phyloP scores from a whole-genome alignment of 225 moss, liverwort and hornwort species.

The Sphagnum tenellum region DNA sequence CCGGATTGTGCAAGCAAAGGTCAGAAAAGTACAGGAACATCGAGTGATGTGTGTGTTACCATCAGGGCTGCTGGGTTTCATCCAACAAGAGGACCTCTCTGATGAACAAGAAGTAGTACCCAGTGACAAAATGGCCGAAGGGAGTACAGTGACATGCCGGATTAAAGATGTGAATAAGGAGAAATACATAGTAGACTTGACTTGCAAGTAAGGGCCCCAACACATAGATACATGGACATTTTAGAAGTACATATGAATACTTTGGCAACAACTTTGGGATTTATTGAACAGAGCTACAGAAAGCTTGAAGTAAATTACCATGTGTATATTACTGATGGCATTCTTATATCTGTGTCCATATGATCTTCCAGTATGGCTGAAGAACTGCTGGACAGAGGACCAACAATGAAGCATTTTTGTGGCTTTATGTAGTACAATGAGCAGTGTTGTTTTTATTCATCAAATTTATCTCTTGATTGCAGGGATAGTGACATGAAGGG shows the following conservation, averaged over 20 bases:
- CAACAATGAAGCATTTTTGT: too few species aligned
- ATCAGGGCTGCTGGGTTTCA: constrained; percentile 74
- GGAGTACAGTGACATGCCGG: constrained; percentile 75
- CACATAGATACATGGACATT: too few species aligned
- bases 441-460: too few species aligned
- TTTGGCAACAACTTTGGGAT: too few species aligned
- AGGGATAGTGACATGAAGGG: constrained; percentile 80
- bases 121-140: constrained; percentile 84
- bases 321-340: too few species aligned
- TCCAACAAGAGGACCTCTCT: constrained; percentile 80
- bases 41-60: constrained; percentile 87
- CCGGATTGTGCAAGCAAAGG: constrained; percentile 79
- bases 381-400: too few species aligned
- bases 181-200: constrained; percentile 65
- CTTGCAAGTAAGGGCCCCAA: constrained; percentile 38
- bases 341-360: too few species aligned
- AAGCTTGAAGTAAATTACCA: too few species aligned
- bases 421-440: too few species aligned
- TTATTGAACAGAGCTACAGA: too few species aligned
- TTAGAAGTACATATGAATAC: too few species aligned
- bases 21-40: constrained; percentile 71
- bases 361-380: too few species aligned
- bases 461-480: background rate
- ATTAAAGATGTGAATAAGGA: constrained; percentile 72
- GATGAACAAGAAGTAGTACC: constrained; percentile 72